Evolutionary conservation across 1,284 basidiomycete genomes (phyloP), one percentile per base, ranked within the genome.

Genomic region (Sanghuangporus weigelae): DNA sequence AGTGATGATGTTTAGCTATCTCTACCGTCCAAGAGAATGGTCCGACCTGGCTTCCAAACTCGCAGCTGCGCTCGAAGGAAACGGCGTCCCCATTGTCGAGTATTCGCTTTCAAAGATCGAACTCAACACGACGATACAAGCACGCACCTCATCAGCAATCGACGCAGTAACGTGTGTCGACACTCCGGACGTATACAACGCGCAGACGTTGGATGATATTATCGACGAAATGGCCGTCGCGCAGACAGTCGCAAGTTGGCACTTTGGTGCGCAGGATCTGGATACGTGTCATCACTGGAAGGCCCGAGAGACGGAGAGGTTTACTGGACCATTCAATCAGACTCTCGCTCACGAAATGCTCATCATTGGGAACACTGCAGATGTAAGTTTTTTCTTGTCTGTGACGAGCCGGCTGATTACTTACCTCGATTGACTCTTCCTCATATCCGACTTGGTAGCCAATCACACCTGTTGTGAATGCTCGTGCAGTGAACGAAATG

Each of bases 21-120:
- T 70, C 62, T 70, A 70, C 56, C 46, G 60, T n/a, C 70, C 70
- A 42, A 67, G 68, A 16, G 59, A 54, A 26, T 71, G 70, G 70
- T 57, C 66, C 12, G 48, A 16, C 8, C 59, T 69, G 5, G 70
- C 70, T 8, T 54, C 48, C 7, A 63, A 66, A 11, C 58, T 71
- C 35, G 58, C 63, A 5, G 63, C 64, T 7, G 68, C 65, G 3
- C 66, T 70, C 2, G 42, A 62, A 26, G 69, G 69, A 16, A 61
- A 71, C 58, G 70, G 68, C 5, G 63, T 64, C 5, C 66, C 65
- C 3, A 62, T 68, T 8, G 54, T 68, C 11, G 50, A 68, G 39
- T 48, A 53, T 14, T 26, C 63, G 6, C 63, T 67, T 26, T 50
- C 57, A 14, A 63, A 67, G 7, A 53, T 71, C 55, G 69, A 69